Percentiles rank a stretch among this genome's conserved stretches.
Conservation (phyloP, 768 basidiomycete genomes). For the Leucogyrophana mollusca region DNA sequence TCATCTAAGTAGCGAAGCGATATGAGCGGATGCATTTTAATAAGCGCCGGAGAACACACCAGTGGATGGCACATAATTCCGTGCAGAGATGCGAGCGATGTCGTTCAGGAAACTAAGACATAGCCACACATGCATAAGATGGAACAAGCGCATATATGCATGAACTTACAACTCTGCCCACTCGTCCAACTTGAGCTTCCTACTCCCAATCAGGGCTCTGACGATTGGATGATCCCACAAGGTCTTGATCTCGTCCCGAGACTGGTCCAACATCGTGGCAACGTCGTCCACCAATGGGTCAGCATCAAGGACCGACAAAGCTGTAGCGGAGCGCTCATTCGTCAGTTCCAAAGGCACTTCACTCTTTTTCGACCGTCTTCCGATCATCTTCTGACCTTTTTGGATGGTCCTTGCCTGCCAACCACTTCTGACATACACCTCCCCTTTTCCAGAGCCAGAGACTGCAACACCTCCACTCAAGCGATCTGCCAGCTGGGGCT, state of each 20-base stretch:
- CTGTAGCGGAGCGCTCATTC: conserved; percentile 24
- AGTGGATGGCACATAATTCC: conserved; percentile 72
- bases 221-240: conserved; percentile 77
- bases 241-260: conserved; percentile 62
- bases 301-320: conserved; percentile 34
- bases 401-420: conserved; percentile 76
- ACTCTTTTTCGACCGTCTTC: conserved; percentile 24
- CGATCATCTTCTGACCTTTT: conserved; percentile 38
- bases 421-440: conserved; percentile 74
- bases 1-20: conserved; percentile 52
- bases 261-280: conserved; percentile 54
- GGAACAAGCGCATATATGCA: conserved; percentile 20
- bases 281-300: conserved; percentile 63
- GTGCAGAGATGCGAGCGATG: conserved; percentile 67
- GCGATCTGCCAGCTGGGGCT: conserved; percentile 64
- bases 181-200: conserved; percentile 78
- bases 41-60: conserved; percentile 42
- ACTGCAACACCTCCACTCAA: conserved; percentile 73
- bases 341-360: conserved; percentile 28
- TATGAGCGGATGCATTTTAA: conserved; percentile 23
- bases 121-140: conserved; percentile 3
- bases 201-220: conserved; percentile 60
- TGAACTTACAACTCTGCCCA: conserved; percentile 82
- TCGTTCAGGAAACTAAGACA: conserved; percentile 68
- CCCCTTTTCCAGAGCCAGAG: conserved; percentile 73